Conservation (phyloP, 2,329 filamentous ascomycete genomes). For the Pyrenochaeta sp. region DNA sequence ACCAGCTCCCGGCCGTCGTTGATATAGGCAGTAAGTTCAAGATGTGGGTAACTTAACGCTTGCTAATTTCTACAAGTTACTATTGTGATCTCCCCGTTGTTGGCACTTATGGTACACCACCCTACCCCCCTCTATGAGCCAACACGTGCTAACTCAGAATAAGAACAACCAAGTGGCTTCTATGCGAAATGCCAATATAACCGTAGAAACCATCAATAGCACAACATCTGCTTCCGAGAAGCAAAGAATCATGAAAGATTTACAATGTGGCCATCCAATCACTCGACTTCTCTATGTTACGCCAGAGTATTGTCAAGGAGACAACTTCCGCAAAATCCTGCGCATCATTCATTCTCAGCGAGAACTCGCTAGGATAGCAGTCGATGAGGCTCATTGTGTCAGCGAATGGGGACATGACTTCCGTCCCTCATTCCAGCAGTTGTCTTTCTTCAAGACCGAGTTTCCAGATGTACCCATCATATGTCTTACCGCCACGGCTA, state of each 20-base stretch:
- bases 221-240: slow-evolving; percentile 73
- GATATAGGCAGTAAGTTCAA: slow-evolving; percentile 83
- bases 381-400: slow-evolving; percentile 96
- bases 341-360: slow-evolving; percentile 77
- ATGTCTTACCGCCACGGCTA: slow-evolving; percentile 91
- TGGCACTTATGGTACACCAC: slow-evolving; percentile 81
- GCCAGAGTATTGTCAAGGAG: slow-evolving; percentile 82
- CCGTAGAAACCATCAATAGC: slow-evolving; percentile 86
- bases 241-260: slow-evolving; percentile 75
- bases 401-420: slow-evolving; percentile 99
- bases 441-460: slow-evolving; percentile 83
- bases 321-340: slow-evolving; percentile 78
- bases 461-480: slow-evolving; percentile 90
- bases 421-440: slow-evolving; percentile 85
- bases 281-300: slow-evolving; percentile 91
- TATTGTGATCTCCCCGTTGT: slow-evolving; percentile 85
- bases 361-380: slow-evolving; percentile 85
- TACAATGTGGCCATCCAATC: slow-evolving; percentile 85
- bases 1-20: slow-evolving; percentile 87
- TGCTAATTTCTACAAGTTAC: slow-evolving; percentile 68
- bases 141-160: slow-evolving; percentile 10
- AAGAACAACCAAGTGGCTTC: slow-evolving; percentile 92
- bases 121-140: background rate
- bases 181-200: slow-evolving; percentile 74
- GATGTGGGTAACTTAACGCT: too few species aligned